phyloP scores from a whole-genome alignment of 202 grass and related monocot species.

The Carex arenaria region DNA sequence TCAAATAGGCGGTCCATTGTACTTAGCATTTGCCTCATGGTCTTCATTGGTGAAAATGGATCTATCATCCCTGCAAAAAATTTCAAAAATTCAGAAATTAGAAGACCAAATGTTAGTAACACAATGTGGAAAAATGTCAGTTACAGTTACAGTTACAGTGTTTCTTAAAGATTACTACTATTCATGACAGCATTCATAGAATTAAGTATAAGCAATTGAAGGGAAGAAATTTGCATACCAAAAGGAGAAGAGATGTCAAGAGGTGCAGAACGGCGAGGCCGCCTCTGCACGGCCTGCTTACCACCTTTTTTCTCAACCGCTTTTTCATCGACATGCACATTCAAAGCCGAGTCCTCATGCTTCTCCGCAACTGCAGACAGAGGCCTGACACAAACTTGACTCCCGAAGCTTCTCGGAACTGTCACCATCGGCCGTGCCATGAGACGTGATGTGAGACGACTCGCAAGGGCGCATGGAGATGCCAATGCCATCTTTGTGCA shows the following conservation, averaged over 20 bases:
- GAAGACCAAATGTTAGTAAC: neutral
- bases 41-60: slow-evolving; percentile 70
- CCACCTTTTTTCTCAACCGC: slow-evolving; percentile 14
- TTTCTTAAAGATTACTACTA: neutral
- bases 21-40: slow-evolving; percentile 84
- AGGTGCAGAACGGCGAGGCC: slow-evolving; percentile 29
- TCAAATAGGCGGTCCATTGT: slow-evolving; percentile 89
- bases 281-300: slow-evolving; percentile 37
- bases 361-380: slow-evolving; percentile 45
- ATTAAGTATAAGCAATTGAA: neutral
- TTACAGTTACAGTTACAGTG: neutral
- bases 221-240: slow-evolving; percentile 26
- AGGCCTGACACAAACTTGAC: slow-evolving; percentile 11
- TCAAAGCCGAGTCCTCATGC: slow-evolving; percentile 38
- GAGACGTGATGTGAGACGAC: slow-evolving; percentile 35
- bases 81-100: neutral
- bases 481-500: slow-evolving; percentile 21
- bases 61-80: slow-evolving; percentile 46
- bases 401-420: neutral
- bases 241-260: slow-evolving; percentile 50
- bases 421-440: slow-evolving; percentile 7
- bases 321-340: slow-evolving; percentile 44
- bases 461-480: slow-evolving; percentile 42
- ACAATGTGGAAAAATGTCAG: neutral
- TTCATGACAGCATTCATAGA: neutral